Percentiles rank a stretch among this genome's conserved stretches.
Evolutionary conservation across 2,329 filamentous ascomycete genomes (phyloP).

Genomic region (Drechslera avenae): DNA sequence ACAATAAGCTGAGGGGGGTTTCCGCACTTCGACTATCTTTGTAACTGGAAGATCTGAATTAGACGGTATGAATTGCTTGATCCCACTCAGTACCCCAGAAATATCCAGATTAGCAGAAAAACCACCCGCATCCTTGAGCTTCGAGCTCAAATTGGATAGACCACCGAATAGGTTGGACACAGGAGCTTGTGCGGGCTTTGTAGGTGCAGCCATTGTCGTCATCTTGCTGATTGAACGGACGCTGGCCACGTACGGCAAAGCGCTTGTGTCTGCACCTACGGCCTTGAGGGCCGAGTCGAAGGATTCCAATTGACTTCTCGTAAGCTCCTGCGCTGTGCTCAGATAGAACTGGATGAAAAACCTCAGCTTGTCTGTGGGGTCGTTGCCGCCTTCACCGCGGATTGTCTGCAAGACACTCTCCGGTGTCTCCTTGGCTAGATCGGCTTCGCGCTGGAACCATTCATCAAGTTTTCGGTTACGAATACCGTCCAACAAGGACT

Average conservation of each 20-base stretch:
- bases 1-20: no score
- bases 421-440: conserved; percentile 75
- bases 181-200: conserved; percentile 63
- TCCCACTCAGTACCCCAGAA: conserved; percentile 81
- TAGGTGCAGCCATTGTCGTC: conserved; percentile 86
- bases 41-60: conserved; percentile 96
- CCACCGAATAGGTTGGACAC: conserved; percentile 85
- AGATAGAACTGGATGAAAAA: conserved; percentile 93
- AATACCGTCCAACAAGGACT: conserved; percentile 43
- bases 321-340: conserved; percentile 88
- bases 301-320: conserved; percentile 77
- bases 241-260: conserved; percentile 77
- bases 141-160: conserved; percentile 88
- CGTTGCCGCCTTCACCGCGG: conserved; percentile 60
- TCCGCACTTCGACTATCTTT: conserved; percentile 82
- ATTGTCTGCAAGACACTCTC: no score
- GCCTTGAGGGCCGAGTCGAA: conserved; percentile 83
- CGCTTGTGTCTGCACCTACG: conserved; percentile 75
- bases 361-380: conserved; percentile 86
- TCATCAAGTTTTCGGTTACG: conserved; percentile 83
- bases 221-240: conserved; percentile 95
- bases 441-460: conserved; percentile 94
- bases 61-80: conserved; percentile 96
- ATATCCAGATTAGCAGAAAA: conserved; percentile 81
- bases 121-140: conserved; percentile 83